Base-by-base conservation (phyloP, 371 early-diverging fungal species). In the Batrachochytrium dendrobatidis region DNA sequence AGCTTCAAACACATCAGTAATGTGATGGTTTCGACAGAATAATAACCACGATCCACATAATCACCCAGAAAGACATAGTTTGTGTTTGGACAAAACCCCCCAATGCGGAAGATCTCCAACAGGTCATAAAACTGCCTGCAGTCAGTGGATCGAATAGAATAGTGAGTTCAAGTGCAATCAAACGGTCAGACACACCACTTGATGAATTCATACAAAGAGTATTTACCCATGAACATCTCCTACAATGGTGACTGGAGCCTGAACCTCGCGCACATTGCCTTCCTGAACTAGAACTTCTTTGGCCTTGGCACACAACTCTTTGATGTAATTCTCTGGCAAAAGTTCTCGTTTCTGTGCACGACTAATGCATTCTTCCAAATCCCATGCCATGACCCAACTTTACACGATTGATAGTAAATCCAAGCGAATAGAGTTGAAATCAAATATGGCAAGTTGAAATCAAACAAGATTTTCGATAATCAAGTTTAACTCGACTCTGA, bases 61-160 rank as follows among this genome's bases (percentile, higher is more conserved):
- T 98, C 99, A 17, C 99, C 93, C 65, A 98, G 79, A 69, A 98
- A 98, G 25, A 98, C 74, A 69, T 95, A 98, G 65, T 91, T 95
- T 28, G 92, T 92, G 61, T 86, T 82, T 3, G 97, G 95, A 45
- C 90, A 89, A 55, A 83, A 77, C 20, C 97, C 97, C 18, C 95
- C 93, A 58, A 94, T 92, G 56, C 86, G 83, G 75, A 98, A 95
- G 61, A 98, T 89, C 61, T 95, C 94, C 44, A 95, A 78, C 31
- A 98, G 79, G 69, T 98, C 99, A 59, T 89, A 90, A 64, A 94
- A 95, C 68, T 98, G 97, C n/a, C 96, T 91, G 58, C 24, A 31
- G 32, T 18, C 12, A 3, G 3, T 3, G 46, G n/a, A n/a, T n/a
- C n/a, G n/a, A n/a, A n/a, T n/a, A n/a, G 25, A 32, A 31, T n/a